phyloP scores from a whole-genome alignment of 495 filamentous ascomycete genomes.

The Hyaloscypha bicolor region DNA sequence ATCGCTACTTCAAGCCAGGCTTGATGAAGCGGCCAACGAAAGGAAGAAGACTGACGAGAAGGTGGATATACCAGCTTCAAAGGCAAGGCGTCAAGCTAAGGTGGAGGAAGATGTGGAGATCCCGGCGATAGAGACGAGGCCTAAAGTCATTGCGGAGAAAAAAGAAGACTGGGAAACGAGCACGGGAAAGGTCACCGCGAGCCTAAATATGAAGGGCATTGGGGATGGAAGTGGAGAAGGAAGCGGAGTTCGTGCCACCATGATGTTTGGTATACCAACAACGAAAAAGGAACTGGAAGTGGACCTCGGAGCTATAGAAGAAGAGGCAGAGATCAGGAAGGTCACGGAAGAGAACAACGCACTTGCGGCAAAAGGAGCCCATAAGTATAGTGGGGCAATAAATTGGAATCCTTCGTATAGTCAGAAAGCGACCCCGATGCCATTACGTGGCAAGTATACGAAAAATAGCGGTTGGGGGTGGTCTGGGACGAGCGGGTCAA shows the following conservation, averaged over 20 bases:
- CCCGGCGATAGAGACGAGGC: constrained; percentile 3
- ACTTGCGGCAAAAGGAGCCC: constrained; percentile 3
- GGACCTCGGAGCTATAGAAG: constrained; percentile 1
- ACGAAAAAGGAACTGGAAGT: constrained; percentile 6
- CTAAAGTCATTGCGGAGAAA: background rate
- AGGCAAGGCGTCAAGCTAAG: background rate
- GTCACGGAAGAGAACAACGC: constrained; percentile 10
- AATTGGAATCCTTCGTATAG: constrained; percentile 5
- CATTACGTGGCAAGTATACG: background rate
- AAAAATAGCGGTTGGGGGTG: constrained; percentile 5
- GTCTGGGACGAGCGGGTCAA: no score
- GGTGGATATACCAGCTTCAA: background rate
- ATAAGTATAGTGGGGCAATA: constrained; percentile 10
- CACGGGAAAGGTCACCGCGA: background rate
- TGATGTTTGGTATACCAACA: constrained; percentile 11
- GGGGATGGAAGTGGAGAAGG: background rate
- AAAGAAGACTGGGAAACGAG: background rate
- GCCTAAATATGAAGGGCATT: background rate
- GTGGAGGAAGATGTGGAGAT: constrained; percentile 3
- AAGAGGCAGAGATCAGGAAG: constrained; percentile 5
- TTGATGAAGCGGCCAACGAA: constrained; percentile 12
- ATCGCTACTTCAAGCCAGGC: constrained; percentile 10
- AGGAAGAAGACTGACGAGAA: background rate
- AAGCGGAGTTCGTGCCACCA: constrained; percentile 7
- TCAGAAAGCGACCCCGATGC: no score